Base-by-base conservation (phyloP, 306 rosid species). In the Betula pendula region DNA sequence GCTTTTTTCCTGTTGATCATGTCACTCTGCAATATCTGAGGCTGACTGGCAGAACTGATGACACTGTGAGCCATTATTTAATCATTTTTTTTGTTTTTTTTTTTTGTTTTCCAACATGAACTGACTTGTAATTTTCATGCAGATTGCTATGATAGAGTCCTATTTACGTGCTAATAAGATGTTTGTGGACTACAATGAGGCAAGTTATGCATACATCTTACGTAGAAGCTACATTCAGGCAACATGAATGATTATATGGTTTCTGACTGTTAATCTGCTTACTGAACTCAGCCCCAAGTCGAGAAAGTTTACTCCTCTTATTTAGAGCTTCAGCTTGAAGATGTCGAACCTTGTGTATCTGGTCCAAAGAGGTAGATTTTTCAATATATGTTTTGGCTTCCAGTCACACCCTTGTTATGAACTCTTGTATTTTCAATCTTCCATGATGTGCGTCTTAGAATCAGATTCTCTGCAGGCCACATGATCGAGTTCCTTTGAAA, bases 1-100 rank as follows among this genome's bases (percentile, higher is more conserved):
- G 98, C 80, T 94, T 92, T 88, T 94, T 94, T 89, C 98, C 97
- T 25, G 98, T 94, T 72, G 98, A 94, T 81, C 98, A 88, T 83
- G 93, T 94, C 73, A 92, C 97, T n/a, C 77, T 94, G 83, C 96
- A 94, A 55, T 94, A 94, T 82, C 87, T 94, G 80, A 94, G 80
- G 81, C 87, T 94, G 81, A 94, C 98, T 1, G 98, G 98, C 81
- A 87, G 97, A 84, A 94, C 86, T 63, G 91, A 89, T 20, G 97
- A 89, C 71, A 92, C 90, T 65, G 98, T 94, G 82, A 75, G 93
- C 75, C 53, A 74, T 38, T 74, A 69, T 60, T 79, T 49, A 5
- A 47, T 75, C 44, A 15, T 63, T 68, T 76, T 63, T 22, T 17
- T 35, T 75, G 74, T 58, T 71, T 51, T 79, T 62, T 53, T 43